Conservation (phyloP, 2,329 filamentous ascomycete species). For the Cryphonectria carpinicola region DNA sequence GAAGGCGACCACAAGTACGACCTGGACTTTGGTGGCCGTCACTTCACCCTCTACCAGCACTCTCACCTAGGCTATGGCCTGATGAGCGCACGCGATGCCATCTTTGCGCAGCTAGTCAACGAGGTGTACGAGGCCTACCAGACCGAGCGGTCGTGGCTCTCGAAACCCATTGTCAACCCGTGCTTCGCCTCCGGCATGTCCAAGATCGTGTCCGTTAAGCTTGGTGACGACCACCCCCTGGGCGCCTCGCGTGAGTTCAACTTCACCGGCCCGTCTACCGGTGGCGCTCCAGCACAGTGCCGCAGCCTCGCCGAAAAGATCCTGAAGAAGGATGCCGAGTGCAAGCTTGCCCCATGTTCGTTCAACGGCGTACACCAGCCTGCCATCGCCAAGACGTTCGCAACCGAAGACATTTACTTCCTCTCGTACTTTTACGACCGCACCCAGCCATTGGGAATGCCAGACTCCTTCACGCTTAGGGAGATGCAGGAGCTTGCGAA, state of each 20-base stretch:
- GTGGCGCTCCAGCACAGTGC: constrained; percentile 79
- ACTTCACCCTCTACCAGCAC: constrained; percentile 96
- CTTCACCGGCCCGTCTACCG: constrained; percentile 80
- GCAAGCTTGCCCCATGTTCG: constrained; percentile 87
- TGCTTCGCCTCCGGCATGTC: constrained; percentile 83
- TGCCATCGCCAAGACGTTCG: constrained; percentile 87
- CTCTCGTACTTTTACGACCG: constrained; percentile 99
- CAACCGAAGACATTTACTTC: constrained; percentile 89
- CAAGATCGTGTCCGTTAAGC: constrained; percentile 72
- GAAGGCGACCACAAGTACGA: constrained; percentile 96
- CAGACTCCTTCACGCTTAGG: constrained; percentile 90
- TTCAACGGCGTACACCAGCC: constrained; percentile 98
- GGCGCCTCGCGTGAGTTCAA: constrained; percentile 70
- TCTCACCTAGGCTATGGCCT: constrained; percentile 96
- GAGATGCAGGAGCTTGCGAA: constrained; percentile 86
- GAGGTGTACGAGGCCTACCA: constrained; percentile 69
- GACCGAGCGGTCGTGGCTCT: constrained; percentile 68
- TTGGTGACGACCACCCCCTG: constrained; percentile 68
- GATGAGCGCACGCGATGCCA: constrained; percentile 88
- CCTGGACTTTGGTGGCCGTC: constrained; percentile 84
- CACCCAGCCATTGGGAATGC: constrained; percentile 92
- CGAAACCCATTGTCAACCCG: constrained; percentile 75
- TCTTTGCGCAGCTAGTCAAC: constrained; percentile 77
- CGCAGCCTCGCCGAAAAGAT: constrained; percentile 89
- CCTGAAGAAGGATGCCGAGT: constrained; percentile 82